Percentiles rank a stretch among this genome's conserved stretches.
Conservation (phyloP, 257 asterid species). For the Penstemon davidsonii region DNA sequence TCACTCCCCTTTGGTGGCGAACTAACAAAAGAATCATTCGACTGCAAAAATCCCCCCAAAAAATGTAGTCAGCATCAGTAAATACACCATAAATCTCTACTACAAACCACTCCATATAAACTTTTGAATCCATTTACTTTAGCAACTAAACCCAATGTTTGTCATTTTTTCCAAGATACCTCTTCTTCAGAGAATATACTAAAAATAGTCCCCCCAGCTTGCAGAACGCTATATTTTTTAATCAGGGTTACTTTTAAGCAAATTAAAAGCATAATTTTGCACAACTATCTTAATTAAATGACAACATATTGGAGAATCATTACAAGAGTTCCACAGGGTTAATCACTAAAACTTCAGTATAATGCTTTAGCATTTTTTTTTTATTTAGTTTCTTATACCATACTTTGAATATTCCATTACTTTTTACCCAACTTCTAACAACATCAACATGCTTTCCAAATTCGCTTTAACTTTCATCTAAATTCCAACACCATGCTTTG, state of each 20-base stretch:
- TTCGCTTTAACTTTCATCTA: neutral
- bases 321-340: no score
- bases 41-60: constrained; percentile 42
- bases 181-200: neutral
- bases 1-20: constrained; percentile 69
- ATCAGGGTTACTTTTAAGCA: no score
- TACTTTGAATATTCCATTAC: no score
- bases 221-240: no score
- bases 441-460: neutral
- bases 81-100: constrained; percentile 7
- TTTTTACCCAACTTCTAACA: neutral
- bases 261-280: no score
- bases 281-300: no score
- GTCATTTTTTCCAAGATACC: neutral
- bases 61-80: neutral
- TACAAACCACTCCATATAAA: neutral
- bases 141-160: neutral
- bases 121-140: neutral
- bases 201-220: neutral
- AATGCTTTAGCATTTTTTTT: no score
- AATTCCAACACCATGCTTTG: constrained; percentile 14
- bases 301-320: no score
- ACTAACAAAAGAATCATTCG: constrained; percentile 55
- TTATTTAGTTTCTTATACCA: no score
- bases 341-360: no score